Conservation (phyloP, 208 protist species). For the Leishmania amazonensis region DNA sequence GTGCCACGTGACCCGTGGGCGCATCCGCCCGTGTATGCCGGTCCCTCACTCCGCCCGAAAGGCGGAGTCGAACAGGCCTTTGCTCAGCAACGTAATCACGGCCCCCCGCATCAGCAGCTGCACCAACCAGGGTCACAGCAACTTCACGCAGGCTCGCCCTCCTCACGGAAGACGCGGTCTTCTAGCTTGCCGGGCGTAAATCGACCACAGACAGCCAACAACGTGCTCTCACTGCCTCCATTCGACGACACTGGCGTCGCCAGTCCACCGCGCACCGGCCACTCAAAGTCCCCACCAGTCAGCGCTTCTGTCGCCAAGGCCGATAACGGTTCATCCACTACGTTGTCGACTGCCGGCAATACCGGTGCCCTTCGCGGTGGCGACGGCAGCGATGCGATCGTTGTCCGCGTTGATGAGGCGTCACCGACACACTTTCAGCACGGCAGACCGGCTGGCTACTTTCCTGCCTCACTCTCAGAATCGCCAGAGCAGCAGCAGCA, state of each 20-base stretch:
- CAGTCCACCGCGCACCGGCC: neutral
- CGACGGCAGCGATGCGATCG: neutral
- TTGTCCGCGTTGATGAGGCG: neutral
- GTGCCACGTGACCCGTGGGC: slow-evolving; percentile 51
- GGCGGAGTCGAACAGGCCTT: neutral
- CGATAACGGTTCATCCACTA: neutral
- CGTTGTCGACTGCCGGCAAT: too few species aligned
- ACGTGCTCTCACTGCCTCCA: neutral
- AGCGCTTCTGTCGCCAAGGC: neutral
- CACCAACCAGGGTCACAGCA: neutral
- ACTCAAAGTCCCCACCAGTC: neutral
- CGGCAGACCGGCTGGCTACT: neutral
- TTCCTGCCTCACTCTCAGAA: neutral
- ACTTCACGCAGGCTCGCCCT: neutral
- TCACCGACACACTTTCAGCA: neutral
- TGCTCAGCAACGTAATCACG: neutral
- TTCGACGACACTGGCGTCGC: neutral
- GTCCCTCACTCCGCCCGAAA: neutral
- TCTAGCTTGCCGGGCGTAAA: neutral
- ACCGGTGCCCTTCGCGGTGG: neutral
- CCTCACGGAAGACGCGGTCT: neutral
- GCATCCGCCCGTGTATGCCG: slow-evolving; percentile 43
- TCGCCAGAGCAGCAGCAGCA: neutral
- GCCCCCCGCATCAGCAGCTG: neutral
- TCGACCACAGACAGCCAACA: neutral